Base-by-base conservation (phyloP, 1,139 yeast species). In the Diutina neorugosa region DNA sequence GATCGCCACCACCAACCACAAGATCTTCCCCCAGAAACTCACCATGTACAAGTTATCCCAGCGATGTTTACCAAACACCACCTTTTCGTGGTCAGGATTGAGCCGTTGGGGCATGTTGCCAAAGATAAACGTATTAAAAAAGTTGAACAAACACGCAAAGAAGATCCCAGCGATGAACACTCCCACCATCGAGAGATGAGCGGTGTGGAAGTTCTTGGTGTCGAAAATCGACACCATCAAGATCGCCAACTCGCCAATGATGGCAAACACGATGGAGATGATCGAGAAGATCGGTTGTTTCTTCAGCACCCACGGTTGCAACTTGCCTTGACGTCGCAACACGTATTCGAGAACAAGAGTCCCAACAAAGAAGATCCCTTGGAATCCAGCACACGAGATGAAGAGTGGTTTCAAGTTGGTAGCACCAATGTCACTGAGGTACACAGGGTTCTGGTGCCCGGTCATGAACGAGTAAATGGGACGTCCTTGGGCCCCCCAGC, bases 361-460 rank as follows among this genome's bases (percentile, higher is more conserved):
- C n/a, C 88, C 76, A 44, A 82, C 82, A 61, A 81, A 87, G 61
- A 87, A 82, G 16, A 87, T 71, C 19, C 90, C 96, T 69, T 88
- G 96, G 65, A 83, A 77, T 0, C 84, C 88, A 2, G 87, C 73
- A 63, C 95, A 83, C n/a, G 86, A 70, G 50, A 90, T 88, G 67
- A 90, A 90, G 20, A 89, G 68, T 1, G 96, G 95, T 63, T 88
- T 87, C 53, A 88, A 70, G 61, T 82, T 82, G 1, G 95, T 86
- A 14, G 96, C 96, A 6, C 91, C 96, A 54, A 89, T 77, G 63
- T 89, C 89, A 11, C 96, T 86, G 52, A 91, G 80, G 67, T 85
- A 90, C 6, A 86, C 82, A 47, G 90, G 86, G 53, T 68, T 66
- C 57, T 78, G 81, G 12, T 66, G 56, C 2, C 67, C 64, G 9